Percentiles rank a stretch among this genome's conserved stretches.
These are phyloP conservation scores for Dioscorea cayenensis DNA, from an alignment of 116 monocot genomes.

Conservation along the genomic window DNA sequence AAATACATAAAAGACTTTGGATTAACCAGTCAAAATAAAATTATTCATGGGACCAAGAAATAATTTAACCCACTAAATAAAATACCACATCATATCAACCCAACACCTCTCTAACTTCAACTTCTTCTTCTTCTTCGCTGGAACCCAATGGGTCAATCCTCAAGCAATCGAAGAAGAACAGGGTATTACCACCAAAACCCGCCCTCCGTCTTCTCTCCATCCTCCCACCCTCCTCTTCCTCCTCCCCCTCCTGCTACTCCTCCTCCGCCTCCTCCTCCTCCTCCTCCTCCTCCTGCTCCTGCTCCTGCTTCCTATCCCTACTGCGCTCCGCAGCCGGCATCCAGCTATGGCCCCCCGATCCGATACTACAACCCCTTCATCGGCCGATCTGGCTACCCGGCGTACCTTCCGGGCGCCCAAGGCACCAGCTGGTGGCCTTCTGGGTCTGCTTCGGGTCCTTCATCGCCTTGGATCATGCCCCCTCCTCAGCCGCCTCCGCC, in stretches of 20 bases:
- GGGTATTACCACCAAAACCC: neutral
- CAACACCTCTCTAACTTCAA: neutral
- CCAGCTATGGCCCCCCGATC: slow-evolving; percentile 3
- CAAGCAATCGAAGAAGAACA: neutral
- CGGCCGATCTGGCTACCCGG: neutral
- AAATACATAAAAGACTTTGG: too few relatives aligned
- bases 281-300: neutral
- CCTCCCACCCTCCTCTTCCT: neutral
- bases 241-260: neutral
- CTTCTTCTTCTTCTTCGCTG: neutral
- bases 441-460: neutral
- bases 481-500: slow-evolving; percentile 12
- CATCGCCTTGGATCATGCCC: neutral
- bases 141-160: neutral
- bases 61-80: neutral
- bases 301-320: neutral
- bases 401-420: neutral
- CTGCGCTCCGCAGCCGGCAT: slow-evolving; percentile 1
- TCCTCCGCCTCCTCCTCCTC: neutral
- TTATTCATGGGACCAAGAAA: too few relatives aligned
- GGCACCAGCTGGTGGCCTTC: slow-evolving; percentile 9
- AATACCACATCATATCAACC: neutral
- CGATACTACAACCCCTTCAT: neutral
- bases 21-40: too few relatives aligned
- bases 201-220: neutral